A percentile compares a stretch with the other conserved stretches of the same genome.
phyloP scores from a whole-genome alignment of 106 monocot species.

The Dactylorhiza incarnata region DNA sequence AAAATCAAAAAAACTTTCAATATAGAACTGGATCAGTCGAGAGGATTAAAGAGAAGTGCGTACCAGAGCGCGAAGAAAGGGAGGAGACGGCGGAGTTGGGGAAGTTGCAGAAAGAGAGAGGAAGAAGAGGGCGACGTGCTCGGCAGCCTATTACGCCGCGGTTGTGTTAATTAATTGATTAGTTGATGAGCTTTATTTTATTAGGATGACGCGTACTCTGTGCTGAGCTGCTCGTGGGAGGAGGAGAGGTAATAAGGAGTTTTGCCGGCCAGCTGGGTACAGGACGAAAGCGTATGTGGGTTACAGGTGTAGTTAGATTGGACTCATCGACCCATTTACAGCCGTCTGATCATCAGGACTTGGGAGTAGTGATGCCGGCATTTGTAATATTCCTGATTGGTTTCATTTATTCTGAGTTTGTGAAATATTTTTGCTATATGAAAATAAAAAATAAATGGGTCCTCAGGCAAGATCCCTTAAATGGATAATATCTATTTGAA shows the following conservation, averaged over 20 bases:
- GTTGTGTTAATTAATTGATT: background rate
- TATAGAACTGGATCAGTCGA: background rate
- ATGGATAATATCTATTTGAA: too few relatives aligned
- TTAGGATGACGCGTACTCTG: slow-evolving; percentile 1
- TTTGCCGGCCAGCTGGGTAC: background rate
- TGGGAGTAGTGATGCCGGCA: too few relatives aligned
- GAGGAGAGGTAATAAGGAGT: background rate
- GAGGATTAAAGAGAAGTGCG: background rate
- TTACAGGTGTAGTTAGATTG: background rate
- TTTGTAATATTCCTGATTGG: too few relatives aligned
- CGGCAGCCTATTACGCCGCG: background rate
- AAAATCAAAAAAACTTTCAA: background rate
- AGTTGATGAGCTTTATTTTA: background rate
- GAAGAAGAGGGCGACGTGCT: background rate
- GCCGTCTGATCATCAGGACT: background rate
- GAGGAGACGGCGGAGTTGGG: background rate
- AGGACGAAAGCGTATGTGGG: background rate
- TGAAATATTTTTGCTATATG: too few relatives aligned
- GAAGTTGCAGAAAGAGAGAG: background rate
- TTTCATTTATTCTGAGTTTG: too few relatives aligned
- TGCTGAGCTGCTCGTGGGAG: background rate
- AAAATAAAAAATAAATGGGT: too few relatives aligned
- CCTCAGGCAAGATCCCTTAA: too few relatives aligned
- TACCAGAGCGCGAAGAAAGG: background rate
- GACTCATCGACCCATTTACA: background rate